These are phyloP conservation scores for Podospora comata DNA, from an alignment of 495 filamentous ascomycete species.

Conservation along the genomic window DNA sequence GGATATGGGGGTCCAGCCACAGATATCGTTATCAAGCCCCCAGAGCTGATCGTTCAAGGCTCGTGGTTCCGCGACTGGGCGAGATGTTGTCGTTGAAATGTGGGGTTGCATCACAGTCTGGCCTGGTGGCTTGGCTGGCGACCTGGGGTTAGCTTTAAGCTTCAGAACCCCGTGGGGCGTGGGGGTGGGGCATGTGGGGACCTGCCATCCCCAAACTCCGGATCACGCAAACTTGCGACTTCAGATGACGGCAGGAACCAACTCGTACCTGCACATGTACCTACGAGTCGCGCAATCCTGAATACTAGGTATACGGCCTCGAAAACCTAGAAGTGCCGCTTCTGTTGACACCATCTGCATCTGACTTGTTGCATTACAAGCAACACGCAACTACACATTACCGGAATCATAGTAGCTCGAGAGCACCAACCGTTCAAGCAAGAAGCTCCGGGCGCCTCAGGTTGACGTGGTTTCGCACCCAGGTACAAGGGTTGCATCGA, in stretches of 20 bases:
- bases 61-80: slow-evolving; percentile 1
- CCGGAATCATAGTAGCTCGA: neutral
- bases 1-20: neutral
- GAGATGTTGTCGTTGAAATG: slow-evolving; percentile 5
- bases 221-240: neutral
- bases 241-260: neutral
- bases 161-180: slow-evolving; percentile 33
- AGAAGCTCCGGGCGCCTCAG: neutral
- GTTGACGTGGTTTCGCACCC: slow-evolving; percentile 1
- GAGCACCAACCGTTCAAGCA: neutral
- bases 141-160: slow-evolving; percentile 7
- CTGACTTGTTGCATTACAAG: neutral
- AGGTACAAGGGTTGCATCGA: slow-evolving; percentile 1
- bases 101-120: slow-evolving; percentile 11
- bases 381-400: neutral
- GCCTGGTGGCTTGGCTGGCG: neutral
- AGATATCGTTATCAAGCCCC: neutral
- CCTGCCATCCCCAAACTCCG: slow-evolving; percentile 2
- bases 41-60: neutral
- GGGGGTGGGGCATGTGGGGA: slow-evolving; percentile 21
- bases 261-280: neutral
- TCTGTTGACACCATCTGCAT: neutral
- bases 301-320: neutral
- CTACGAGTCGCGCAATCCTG: neutral
- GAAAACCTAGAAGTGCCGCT: neutral